A percentile compares a stretch with the other conserved stretches of the same genome.
Conservation (phyloP, 2,329 filamentous ascomycete genomes). For the Thelonectria olida region DNA sequence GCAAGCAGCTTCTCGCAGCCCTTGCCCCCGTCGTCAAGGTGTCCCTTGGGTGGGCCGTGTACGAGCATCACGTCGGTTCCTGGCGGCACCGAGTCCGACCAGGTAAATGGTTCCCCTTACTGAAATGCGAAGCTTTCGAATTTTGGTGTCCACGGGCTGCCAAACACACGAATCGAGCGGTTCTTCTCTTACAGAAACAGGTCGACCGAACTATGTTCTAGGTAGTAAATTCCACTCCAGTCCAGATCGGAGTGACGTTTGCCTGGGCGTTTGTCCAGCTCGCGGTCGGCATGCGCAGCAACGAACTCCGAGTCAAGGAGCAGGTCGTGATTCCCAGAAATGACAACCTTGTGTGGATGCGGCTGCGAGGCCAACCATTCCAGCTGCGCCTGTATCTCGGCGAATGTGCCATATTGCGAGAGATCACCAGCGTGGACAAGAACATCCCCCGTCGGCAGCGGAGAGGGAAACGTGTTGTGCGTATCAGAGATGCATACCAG, state of each 20-base stretch:
- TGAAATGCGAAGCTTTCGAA: constrained; percentile 11
- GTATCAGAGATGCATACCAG: background rate
- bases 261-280: background rate
- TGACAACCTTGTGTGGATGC: background rate
- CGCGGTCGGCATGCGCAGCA: background rate
- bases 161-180: constrained; percentile 26
- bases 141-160: constrained; percentile 36
- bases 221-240: background rate
- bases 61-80: background rate
- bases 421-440: background rate
- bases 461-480: background rate
- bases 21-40: background rate
- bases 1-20: constrained; percentile 1
- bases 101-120: background rate
- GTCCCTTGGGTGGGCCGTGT: too few species aligned
- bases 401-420: background rate
- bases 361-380: background rate
- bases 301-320: background rate
- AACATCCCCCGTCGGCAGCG: background rate
- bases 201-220: background rate
- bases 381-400: background rate
- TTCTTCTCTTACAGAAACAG: background rate
- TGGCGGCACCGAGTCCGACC: background rate
- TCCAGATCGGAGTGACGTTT: background rate
- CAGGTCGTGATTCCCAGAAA: background rate